Evolutionary conservation across 1,284 basidiomycete genomes (phyloP), one percentile per base, ranked within the genome.

Genomic region (Ustilago bromivora): DNA sequence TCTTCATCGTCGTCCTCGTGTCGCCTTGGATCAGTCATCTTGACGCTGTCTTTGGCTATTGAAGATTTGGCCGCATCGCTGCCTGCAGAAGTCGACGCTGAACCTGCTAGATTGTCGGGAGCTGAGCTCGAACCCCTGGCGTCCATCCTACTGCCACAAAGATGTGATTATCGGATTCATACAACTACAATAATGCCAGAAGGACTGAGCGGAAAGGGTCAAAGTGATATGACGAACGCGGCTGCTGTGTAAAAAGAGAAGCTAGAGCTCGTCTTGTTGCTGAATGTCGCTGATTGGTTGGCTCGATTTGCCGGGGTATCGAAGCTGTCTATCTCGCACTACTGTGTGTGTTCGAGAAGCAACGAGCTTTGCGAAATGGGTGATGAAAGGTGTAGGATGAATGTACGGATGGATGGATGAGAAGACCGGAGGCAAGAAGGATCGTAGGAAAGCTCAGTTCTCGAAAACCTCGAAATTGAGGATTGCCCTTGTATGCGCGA

Each of bases 1-100:
- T 78, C 76, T 38, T 76, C 74, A 15, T 78, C 71, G 12, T 78
- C 76, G 11, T 75, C 64, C 28, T 43, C 66, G n/a, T 58, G 32
- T 23, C 56, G 31, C 28, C 31, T 40, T 49, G 52, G 17, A 19
- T 58, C 32, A 17, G 60, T 43, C 58, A 60, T 63, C 49, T 4
- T 70, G 57, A 15, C 34, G 23, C 36, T 57, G 13, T 46, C 51
- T 7, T 41, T 9, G 57, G 57, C 47, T 54, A 19, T 46, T 19
- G 43, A 46, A 46, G 52, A 38, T 38, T 38, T 64, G 31, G 31
- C 58, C 10, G 36, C 12, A 12, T 61, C 41, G 34, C n/a, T 19
- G 4, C 17, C 43, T 46, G 28, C 47, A 7, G 57, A 57, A 13
- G 36, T 41, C 10, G 49, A 15, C 41, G 36, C 46, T 40, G 63